Percentiles rank a stretch among this genome's conserved stretches.
phyloP scores from a whole-genome alignment of 2,329 filamentous ascomycete species.

The Byssochlamys sp. region DNA sequence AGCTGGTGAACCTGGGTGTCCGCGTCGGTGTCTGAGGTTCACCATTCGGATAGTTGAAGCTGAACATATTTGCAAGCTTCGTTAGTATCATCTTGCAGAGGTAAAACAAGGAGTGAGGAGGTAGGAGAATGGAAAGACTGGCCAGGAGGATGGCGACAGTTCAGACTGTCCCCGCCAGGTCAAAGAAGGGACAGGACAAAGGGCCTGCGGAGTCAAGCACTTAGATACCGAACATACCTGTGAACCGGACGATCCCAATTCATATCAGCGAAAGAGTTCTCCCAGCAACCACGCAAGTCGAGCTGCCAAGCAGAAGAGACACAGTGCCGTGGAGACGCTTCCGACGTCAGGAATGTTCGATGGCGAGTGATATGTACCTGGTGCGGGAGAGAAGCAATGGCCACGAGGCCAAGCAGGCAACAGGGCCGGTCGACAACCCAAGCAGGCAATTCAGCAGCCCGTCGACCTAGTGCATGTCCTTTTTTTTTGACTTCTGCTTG shows the following conservation, averaged over 20 bases:
- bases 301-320: slow-evolving; percentile 26
- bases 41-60: slow-evolving; percentile 39
- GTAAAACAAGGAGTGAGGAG: slow-evolving; percentile 2
- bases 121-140: neutral
- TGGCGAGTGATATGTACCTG: slow-evolving; percentile 13
- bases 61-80: slow-evolving; percentile 23
- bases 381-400: slow-evolving; percentile 11
- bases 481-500: neutral
- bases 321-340: slow-evolving; percentile 13
- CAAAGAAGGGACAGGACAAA: neutral
- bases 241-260: slow-evolving; percentile 39
- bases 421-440: slow-evolving; percentile 4
- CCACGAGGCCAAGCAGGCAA: slow-evolving; percentile 18
- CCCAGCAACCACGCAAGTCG: slow-evolving; percentile 30
- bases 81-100: slow-evolving; percentile 23
- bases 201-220: neutral
- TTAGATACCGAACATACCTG: slow-evolving; percentile 26
- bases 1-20: slow-evolving; percentile 31
- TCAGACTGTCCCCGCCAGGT: neutral
- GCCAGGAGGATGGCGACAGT: neutral
- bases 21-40: slow-evolving; percentile 40
- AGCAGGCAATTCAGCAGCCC: neutral
- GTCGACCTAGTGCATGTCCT: slow-evolving; percentile 5
- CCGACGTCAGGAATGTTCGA: slow-evolving; percentile 21
- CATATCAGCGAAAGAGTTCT: slow-evolving; percentile 32